Evolutionary conservation across 106 monocot genomes (phyloP).

Genomic region (Gastrodia elata): DNA sequence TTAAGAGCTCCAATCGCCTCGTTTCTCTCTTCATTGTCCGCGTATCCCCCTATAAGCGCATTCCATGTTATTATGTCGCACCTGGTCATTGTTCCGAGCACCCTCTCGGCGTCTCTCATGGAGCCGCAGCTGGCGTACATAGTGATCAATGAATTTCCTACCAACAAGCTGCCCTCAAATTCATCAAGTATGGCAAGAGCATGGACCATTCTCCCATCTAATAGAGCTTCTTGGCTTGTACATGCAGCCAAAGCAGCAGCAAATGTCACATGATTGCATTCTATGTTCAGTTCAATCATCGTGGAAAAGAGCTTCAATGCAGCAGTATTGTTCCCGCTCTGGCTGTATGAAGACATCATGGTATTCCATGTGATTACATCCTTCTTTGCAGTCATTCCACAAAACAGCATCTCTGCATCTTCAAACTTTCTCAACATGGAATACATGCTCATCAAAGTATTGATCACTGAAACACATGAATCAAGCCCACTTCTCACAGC

Average conservation of each 20-base stretch:
- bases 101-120: slow-evolving; percentile 37
- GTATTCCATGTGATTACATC: slow-evolving; percentile 82
- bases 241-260: slow-evolving; percentile 57
- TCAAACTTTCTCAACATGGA: slow-evolving; percentile 23
- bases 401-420: slow-evolving; percentile 49
- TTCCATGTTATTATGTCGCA: slow-evolving; percentile 69
- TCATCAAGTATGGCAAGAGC: slow-evolving; percentile 31
- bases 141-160: slow-evolving; percentile 68
- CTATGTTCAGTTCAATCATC: slow-evolving; percentile 24
- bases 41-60: slow-evolving; percentile 53
- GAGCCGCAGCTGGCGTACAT: slow-evolving; percentile 71
- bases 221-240: slow-evolving; percentile 31
- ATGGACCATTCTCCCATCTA: slow-evolving; percentile 56
- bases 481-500: slow-evolving; percentile 32
- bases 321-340: slow-evolving; percentile 21
- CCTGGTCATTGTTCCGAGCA: slow-evolving; percentile 25
- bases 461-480: slow-evolving; percentile 37
- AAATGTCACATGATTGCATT: slow-evolving; percentile 55
- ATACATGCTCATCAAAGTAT: slow-evolving; percentile 70
- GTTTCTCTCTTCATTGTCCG: slow-evolving; percentile 36
- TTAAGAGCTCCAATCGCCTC: slow-evolving; percentile 46
- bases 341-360: slow-evolving; percentile 56
- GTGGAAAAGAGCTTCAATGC: slow-evolving; percentile 32
- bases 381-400: slow-evolving; percentile 41
- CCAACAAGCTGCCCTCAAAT: slow-evolving; percentile 38